Base-by-base conservation (phyloP, 2,329 filamentous ascomycete species). In the Trichoderma gracile region DNA sequence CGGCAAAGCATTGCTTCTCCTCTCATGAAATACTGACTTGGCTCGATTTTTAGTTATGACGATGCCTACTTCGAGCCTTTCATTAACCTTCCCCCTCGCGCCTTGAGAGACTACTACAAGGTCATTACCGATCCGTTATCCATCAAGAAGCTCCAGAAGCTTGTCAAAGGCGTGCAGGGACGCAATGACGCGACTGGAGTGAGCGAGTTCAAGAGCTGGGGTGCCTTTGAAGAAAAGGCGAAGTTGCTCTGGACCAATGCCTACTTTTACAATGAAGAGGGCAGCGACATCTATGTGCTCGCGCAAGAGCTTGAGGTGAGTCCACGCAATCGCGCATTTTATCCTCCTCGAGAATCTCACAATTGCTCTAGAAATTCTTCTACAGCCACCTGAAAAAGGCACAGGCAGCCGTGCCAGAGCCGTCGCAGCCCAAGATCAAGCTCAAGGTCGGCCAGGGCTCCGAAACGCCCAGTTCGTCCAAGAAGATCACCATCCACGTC, bases 181-280 rank as follows among this genome's bases (percentile, higher is more conserved):
- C 85, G 90, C 50, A 84, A 85, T 47, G 84, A 86, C 27, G 82
- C 86, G 7, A 89, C 89, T 0, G 84, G 84, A 1, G 71, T 82
- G 5, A 87, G 81, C 55, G 87, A 92, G 54, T 92, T 93, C 77
- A 93, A 92, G 74, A 90, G 81, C 57, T 97, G 93, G 93, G 84
- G 87, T 64, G 84, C 87, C 0, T 92, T 97, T 69, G 92, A 92
- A 74, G 88, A 93, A 61, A 90, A 91, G 71, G 83, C 91, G 14
- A 90, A 88, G 71, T 83, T 91, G 59, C 87, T 97, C 49, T 97
- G 93, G 93, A 84, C 84, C 55, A 97, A 97, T 75, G 92, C 93
- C 0, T 90, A 88, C 71, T 89, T 89, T 65, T 97, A 94, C 80
- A 97, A 97, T 69, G 92, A 97, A 75, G 93, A 97, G 73, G 91